Evolutionary conservation across 176 grass and related monocot genomes (phyloP).

Genomic region (Elymus sibiricus): DNA sequence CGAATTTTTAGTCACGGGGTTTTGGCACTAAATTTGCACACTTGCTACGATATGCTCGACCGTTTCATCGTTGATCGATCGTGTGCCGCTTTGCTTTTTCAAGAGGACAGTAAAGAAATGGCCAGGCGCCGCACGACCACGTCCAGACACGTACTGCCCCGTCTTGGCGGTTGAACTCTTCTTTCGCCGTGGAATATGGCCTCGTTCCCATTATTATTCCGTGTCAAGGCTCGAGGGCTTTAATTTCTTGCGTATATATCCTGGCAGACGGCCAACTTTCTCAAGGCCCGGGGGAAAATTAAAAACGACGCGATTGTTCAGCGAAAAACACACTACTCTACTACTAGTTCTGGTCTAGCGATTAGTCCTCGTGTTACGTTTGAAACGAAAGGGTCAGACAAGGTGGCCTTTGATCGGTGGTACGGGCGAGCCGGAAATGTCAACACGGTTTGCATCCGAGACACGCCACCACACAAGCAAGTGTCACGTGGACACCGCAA

Average conservation of each 20-base stretch:
- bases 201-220: not conserved
- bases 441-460: slow-evolving; percentile 43
- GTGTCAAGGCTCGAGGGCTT: not conserved
- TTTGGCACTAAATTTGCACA: not conserved
- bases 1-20: not conserved
- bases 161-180: not conserved
- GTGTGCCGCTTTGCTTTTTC: not conserved
- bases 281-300: not conserved
- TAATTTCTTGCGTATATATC: not conserved
- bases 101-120: not conserved
- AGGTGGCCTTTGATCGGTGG: not conserved
- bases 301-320: not conserved
- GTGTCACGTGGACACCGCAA: not conserved
- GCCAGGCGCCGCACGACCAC: not conserved
- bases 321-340: too few species aligned
- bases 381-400: slow-evolving; percentile 27
- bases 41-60: not conserved
- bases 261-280: not conserved
- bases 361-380: not conserved
- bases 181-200: not conserved
- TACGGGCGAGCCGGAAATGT: not conserved
- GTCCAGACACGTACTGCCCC: not conserved
- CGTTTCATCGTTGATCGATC: not conserved
- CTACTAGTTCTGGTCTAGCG: not conserved
- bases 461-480: not conserved